Evolutionary conservation across 2,329 filamentous ascomycete genomes (phyloP), one percentile per base, ranked within the genome.

Genomic region (Colletotrichum abscissum): DNA sequence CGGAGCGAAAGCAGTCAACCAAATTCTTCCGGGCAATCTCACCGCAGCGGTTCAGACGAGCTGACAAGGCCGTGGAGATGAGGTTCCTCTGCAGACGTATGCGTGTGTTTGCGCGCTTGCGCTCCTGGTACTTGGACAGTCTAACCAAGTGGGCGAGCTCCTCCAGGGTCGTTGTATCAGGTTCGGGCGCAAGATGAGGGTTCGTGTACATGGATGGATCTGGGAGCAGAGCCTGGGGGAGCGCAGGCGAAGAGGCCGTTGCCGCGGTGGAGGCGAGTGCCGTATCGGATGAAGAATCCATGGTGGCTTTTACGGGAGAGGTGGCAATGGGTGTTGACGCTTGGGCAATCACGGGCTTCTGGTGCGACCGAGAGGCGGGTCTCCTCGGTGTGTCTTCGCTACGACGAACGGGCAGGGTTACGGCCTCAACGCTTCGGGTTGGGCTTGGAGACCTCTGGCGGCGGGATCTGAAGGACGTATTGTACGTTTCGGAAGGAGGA

Each of bases 71-170:
- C 56, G 92, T 94, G 24, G 92, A 93, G 66, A 95, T 90, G 74
- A 95, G 86, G 79, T 90, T 93, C 79, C 92, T 88, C 81, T 95
- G 93, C 66, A 97, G 87, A 70, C 93, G 92, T 76, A 93, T 87
- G 76, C 94, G 89, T 58, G 92, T 93, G 79, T 92, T 92, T 76
- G 89, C 88, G 83, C 93, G 91, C 86, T 94, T 93, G 86, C 93
- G 92, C 86, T 94, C 92, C 83, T 96, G 94, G 81, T 95, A 95
- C 78, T 92, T 93, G 80, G 93, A 93, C 75, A 95, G 86, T 74
- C 93, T 91, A 76, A 95, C 92, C 78, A 95, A 84, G 81, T 95
- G 93, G 64, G 93, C 93, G 76, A 96, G 89, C 82, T 95, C 93
- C 78, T 94, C 91, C 74, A 96, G 86, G 16, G 92, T 93, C 58